phyloP scores from a whole-genome alignment of 2,329 filamentous ascomycete species.

The Aspergillus luchuensis region DNA sequence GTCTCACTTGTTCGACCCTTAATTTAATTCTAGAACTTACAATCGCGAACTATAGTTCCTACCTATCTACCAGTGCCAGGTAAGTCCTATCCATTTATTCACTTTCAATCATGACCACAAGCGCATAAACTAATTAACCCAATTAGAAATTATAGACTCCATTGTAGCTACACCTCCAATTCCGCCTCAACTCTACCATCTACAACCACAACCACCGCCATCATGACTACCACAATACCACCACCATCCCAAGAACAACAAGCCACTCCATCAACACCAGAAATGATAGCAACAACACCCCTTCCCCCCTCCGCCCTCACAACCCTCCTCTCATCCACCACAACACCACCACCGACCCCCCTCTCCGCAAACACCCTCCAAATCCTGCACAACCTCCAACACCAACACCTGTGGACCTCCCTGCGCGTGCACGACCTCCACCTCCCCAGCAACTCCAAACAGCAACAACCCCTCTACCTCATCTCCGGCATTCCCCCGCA shows the following conservation, averaged over 20 bases:
- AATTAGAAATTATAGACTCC: neutral
- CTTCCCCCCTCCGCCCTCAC: conserved; percentile 44
- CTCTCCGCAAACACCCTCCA: conserved; percentile 56
- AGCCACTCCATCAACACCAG: neutral
- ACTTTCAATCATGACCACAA: neutral
- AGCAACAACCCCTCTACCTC: conserved; percentile 44
- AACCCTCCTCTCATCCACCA: conserved; percentile 39
- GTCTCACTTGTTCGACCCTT: neutral
- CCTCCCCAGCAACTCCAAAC: conserved; percentile 25
- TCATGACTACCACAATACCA: neutral
- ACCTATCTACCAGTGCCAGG: neutral
- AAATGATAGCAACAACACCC: neutral
- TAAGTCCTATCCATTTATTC: neutral
- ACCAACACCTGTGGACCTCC: conserved; percentile 64
- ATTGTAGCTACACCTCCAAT: neutral
- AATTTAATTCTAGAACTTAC: too few relatives aligned
- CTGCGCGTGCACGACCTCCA: conserved; percentile 54
- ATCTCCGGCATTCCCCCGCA: conserved; percentile 64
- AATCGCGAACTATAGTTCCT: too few relatives aligned
- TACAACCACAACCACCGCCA: too few relatives aligned
- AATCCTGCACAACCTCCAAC: conserved; percentile 64
- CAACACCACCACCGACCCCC: conserved; percentile 24
- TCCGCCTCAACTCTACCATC: neutral
- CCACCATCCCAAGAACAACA: conserved; percentile 1
- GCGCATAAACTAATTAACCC: neutral